These are phyloP conservation scores for Podaxis rugospora DNA, from an alignment of 768 basidiomycete genomes.

Conservation along the genomic window DNA sequence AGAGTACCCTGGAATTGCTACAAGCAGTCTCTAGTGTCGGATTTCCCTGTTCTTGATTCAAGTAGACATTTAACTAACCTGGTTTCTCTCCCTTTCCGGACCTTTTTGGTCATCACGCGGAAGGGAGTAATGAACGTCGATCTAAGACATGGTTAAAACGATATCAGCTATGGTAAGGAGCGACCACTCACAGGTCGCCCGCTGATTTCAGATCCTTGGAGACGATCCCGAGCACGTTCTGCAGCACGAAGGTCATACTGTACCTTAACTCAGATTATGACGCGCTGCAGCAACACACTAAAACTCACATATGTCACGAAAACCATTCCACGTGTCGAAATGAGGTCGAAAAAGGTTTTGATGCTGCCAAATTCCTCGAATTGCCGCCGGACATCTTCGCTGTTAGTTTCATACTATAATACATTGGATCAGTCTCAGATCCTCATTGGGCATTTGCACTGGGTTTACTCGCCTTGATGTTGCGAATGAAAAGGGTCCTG, in stretches of 20 bases:
- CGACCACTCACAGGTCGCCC: slow-evolving; percentile 73
- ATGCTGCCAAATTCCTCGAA: slow-evolving; percentile 96
- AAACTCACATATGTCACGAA: slow-evolving; percentile 95
- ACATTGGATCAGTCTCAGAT: slow-evolving; percentile 14
- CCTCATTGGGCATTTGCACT: neutral
- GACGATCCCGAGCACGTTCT: slow-evolving; percentile 82
- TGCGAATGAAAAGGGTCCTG: slow-evolving; percentile 93
- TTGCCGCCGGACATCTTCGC: slow-evolving; percentile 74
- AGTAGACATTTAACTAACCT: slow-evolving; percentile 44
- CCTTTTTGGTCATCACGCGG: slow-evolving; percentile 83
- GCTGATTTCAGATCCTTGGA: slow-evolving; percentile 87
- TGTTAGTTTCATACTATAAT: slow-evolving; percentile 81
- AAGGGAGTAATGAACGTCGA: slow-evolving; percentile 97
- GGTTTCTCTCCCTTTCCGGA: slow-evolving; percentile 75
- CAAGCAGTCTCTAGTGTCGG: neutral
- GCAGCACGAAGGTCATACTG: slow-evolving; percentile 94
- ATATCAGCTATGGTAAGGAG: neutral
- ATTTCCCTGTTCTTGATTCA: neutral
- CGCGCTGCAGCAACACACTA: neutral
- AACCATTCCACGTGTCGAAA: slow-evolving; percentile 95
- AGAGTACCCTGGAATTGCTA: slow-evolving; percentile 83
- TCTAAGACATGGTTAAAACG: slow-evolving; percentile 42
- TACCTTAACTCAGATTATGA: neutral
- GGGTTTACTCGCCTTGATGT: slow-evolving; percentile 82
- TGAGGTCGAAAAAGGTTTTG: slow-evolving; percentile 95